Evolutionary conservation across 768 basidiomycete species (phyloP), one percentile per base, ranked within the genome.

Genomic region (Macrolepiota dolichaula): DNA sequence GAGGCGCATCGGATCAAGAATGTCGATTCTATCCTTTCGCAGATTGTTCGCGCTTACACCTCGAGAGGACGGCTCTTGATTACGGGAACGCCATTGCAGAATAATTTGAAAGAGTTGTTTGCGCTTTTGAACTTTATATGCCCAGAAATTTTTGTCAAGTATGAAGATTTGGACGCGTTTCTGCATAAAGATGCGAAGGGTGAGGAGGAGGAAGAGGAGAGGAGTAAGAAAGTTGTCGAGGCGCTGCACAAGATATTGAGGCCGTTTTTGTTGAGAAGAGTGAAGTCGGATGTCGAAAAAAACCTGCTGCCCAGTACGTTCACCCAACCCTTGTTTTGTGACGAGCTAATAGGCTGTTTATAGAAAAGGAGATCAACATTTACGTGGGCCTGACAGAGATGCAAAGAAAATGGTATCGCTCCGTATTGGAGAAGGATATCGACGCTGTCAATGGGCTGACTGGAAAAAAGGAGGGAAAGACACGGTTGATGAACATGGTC

Each of bases 1-100:
- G 96, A 99, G 76, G 96, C 96, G 0, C 96, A 99, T 70, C 90
- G 97, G 24, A 99, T 99, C 83, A 98, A 98, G 79, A 98, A 98
- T 71, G 95, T 96, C 66, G 94, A 98, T 72, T 96, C 94, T 12
- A 89, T 98, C 68, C 83, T 99, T 15, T 88, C 89, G 15, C 94
- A 97, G 74, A 98, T 99, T 68, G 94, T 98, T 51, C 85, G 96
- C 52, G 79, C 90, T 2, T 98, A 98, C 75, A 83, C 85, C 67
- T 92, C 91, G 46, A 85, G 96, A 32, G 96, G 94, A 0, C 81
- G 97, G 44, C 76, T 99, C 59, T 81, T 99, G 56, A 98, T 99
- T 67, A 99, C 96, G 2, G 97, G 96, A 17, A 99, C 96, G 4
- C 96, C 96, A 1, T 77, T 98, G 47, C 96, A 97, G 76, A 99